Evolutionary conservation across 176 grass and related monocot genomes (phyloP), one percentile per base, ranked within the genome.

Genomic region (Echinochloa phyllopogon): DNA sequence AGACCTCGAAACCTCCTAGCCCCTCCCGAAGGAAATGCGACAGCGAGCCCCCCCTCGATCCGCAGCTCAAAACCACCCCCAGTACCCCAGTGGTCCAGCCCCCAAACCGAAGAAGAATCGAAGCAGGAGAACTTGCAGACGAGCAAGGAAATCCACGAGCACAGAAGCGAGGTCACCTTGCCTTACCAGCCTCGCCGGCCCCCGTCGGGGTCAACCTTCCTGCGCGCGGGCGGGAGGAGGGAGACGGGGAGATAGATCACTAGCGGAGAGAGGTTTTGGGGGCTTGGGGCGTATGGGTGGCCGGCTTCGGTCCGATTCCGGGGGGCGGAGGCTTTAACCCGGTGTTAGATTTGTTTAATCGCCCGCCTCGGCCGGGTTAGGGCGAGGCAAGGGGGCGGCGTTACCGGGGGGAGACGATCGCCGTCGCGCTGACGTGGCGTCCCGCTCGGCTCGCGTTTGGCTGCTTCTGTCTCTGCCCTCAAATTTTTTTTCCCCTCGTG

Each of bases 221-320:
- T 11, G 49, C 83, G 71, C 53, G 55, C 41, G 24, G 14, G 15
- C 70, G 57, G 17, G 55, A 18, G 52, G 65, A 74, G 74, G 4
- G 67, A 47, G 68, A 47, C 11, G 21, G 21, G 52, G 20, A 15
- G 43, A 16, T 59, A 43, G 61, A 33, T 33, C 29, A 33, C 29
- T 71, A 14, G 10, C 64, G 11, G 56, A 53, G 27, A 1, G 82
- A 58, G 88, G 72, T 86, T 90, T 82, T 82, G 78, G 56, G 56
- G 51, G 33, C 12, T 71, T 17, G 45, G 64, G 14, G 62, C 71
- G 48, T 36, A 4, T 51, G 45, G 29, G 6, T 23, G 69, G n/a
- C 23, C 47, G 71, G 24, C 15, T 52, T 65, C 16, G 33, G 69
- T 10, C 6, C 41, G 77, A 50, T 79, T 50, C 77, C 47, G 23